Percentiles rank a stretch among this genome's conserved stretches.
phyloP scores from a whole-genome alignment of 371 early-diverging fungal genomes.

The Saksenaea vasiformis region DNA sequence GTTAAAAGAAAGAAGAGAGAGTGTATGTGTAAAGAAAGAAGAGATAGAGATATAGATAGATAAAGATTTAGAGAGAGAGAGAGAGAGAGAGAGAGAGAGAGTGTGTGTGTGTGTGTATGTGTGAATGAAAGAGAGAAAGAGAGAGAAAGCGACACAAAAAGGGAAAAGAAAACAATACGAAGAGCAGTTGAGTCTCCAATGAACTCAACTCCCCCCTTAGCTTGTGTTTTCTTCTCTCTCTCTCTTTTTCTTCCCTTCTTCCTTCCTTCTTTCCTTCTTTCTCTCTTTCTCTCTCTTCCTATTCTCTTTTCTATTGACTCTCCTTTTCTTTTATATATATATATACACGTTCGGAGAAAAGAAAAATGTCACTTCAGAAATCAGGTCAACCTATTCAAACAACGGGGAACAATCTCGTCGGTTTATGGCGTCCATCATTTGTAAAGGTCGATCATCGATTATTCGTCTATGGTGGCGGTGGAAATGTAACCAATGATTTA shows the following conservation, averaged over 20 bases:
- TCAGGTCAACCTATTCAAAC: constrained; percentile 56
- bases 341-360: constrained; percentile 1
- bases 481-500: constrained; percentile 62
- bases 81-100: constrained; percentile 2
- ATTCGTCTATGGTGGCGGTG: constrained; percentile 65
- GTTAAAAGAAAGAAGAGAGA: neutral
- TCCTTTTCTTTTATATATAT: neutral
- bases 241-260: constrained; percentile 11
- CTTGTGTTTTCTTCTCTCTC: constrained; percentile 9
- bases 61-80: neutral
- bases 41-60: neutral
- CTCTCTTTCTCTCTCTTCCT: constrained; percentile 11
- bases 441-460: constrained; percentile 61
- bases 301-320: constrained; percentile 8
- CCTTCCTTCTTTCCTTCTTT: constrained; percentile 2
- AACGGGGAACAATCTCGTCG: constrained; percentile 62
- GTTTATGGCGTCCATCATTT: constrained; percentile 67
- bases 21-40: too few relatives aligned
- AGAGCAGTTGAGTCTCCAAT: constrained; percentile 25
- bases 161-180: neutral
- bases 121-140: too few relatives aligned
- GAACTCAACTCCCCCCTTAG: neutral
- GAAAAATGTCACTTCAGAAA: constrained; percentile 27
- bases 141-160: too few relatives aligned
- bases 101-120: too few relatives aligned